These are phyloP conservation scores for Pyrus hybrid DNA, from an alignment of 331 rosid species.

Conservation along the genomic window DNA sequence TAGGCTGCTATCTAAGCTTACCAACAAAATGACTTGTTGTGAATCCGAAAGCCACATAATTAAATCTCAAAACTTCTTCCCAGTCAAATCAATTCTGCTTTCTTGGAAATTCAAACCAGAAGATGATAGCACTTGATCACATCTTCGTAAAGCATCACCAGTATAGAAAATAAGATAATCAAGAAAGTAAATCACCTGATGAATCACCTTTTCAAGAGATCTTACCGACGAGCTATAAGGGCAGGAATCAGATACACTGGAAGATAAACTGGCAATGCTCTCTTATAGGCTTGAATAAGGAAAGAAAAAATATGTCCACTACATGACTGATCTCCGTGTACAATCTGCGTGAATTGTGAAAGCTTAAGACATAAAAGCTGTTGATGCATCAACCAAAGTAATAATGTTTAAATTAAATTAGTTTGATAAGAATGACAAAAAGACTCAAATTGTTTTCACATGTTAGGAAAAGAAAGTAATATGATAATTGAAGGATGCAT, in stretches of 20 bases:
- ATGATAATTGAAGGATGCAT: slow-evolving; percentile 20
- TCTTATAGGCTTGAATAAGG: slow-evolving; percentile 76
- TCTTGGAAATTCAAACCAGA: neutral
- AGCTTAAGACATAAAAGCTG: neutral
- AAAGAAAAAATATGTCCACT: slow-evolving; percentile 61
- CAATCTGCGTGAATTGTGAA: slow-evolving; percentile 51
- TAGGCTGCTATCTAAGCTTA: too few relatives aligned
- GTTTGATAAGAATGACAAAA: neutral
- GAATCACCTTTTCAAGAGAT: slow-evolving; percentile 63
- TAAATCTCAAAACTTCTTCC: too few relatives aligned
- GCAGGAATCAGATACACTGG: slow-evolving; percentile 96
- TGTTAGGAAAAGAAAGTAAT: slow-evolving; percentile 1
- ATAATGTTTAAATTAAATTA: neutral
- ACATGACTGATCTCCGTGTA: slow-evolving; percentile 85
- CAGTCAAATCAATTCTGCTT: neutral
- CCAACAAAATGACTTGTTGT: too few relatives aligned
- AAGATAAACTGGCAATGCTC: slow-evolving; percentile 91
- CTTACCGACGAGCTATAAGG: slow-evolving; percentile 84
- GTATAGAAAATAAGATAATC: neutral
- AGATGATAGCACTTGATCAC: neutral
- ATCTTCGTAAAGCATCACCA: neutral
- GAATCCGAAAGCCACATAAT: too few relatives aligned
- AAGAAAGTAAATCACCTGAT: neutral
- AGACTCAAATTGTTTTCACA: neutral
- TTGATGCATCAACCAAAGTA: too few relatives aligned